Evolutionary conservation across 2,329 filamentous ascomycete species (phyloP), one percentile per base, ranked within the genome.

Genomic region (Cladosporium sp.): DNA sequence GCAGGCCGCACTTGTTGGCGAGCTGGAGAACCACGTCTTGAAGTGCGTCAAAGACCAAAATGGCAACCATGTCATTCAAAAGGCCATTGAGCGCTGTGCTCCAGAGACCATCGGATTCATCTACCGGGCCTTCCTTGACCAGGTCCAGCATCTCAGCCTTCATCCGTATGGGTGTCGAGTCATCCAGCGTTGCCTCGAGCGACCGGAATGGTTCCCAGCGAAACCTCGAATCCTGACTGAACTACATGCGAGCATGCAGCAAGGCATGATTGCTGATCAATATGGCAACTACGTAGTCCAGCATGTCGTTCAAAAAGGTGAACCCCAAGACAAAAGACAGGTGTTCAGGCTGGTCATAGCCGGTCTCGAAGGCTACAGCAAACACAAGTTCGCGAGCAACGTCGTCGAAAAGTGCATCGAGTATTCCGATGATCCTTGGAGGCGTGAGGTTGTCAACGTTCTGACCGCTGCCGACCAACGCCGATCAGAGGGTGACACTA

Each of bases 251-350:
- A 90, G 89, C 70, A 88, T 91, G 11, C 34, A 46, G n/a, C 77
- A 86, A 34, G 86, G 84, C 64, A 86, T 98, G 65, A 91, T 97
- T 69, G 87, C 88, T 0, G 92, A 98, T 73, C 89, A 93, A 69
- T 99, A 91, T 74, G 95, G 95, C 66, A 99, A 99, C 79, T 99
- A 99, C 75, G 95, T 99, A 21, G 90, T 91, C 3, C 95, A 98
- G 76, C 92, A 98, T 75, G 88, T 98, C 60, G 93, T 99, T 67
- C 83, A 89, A 67, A 87, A 92, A 68, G 93, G 93, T 26, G 85
- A 88, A 60, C 83, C 86, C 4, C 87, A 89, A 64, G 92, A 97
- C 73, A 87, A 89, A 23, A 83, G 84, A 16, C 87, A 84, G 71
- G 89, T 97, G 72, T 90, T 97, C 64, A 79, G 84, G 28, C 82